A percentile compares a stretch with the other conserved stretches of the same genome.
Conservation (phyloP, 2,329 filamentous ascomycete genomes). For the Aureobasidium sp. region DNA sequence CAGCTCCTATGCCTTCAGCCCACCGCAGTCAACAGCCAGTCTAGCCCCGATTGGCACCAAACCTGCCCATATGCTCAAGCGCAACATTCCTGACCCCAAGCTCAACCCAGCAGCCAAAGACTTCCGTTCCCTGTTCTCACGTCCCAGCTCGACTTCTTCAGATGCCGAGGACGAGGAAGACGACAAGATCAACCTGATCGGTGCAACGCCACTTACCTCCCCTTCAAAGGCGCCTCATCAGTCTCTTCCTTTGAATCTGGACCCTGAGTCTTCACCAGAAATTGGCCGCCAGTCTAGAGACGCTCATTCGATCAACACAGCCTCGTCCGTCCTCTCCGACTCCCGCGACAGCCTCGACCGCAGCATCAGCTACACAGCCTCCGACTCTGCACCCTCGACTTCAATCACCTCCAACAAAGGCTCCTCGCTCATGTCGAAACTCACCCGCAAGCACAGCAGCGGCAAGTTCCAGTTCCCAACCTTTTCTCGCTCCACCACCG, state of each 20-base stretch:
- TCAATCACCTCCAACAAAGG: conserved; percentile 23
- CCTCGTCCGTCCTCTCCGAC: conserved; percentile 25
- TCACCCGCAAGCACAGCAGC: conserved; percentile 41
- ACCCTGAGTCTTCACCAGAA: conserved; percentile 29
- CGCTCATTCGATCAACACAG: conserved; percentile 35
- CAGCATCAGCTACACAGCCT: conserved; percentile 30
- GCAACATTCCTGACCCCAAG: conserved; percentile 40
- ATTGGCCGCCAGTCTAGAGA: conserved; percentile 37
- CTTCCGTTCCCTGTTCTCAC: conserved; percentile 64
- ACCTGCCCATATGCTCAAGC: conserved; percentile 34
- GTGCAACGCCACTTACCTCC: conserved; percentile 10
- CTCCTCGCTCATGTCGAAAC: conserved; percentile 42
- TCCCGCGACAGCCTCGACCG: conserved; percentile 35
- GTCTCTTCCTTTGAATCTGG: conserved; percentile 20
- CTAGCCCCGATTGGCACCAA: conserved; percentile 69
- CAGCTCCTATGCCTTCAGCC: conserved; percentile 39
- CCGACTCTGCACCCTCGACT: conserved; percentile 21
- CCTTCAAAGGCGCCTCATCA: conserved; percentile 17
- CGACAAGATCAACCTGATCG: conserved; percentile 8
- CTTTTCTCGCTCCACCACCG: conserved; percentile 32
- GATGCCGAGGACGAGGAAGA: conserved; percentile 32
- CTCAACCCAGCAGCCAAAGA: conserved; percentile 86
- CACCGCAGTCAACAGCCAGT: conserved; percentile 36
- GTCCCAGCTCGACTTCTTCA: conserved; percentile 19
- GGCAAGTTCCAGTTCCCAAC: conserved; percentile 37